phyloP scores from a whole-genome alignment of 2,329 filamentous ascomycete genomes.

The Davidsoniella eucalypti region DNA sequence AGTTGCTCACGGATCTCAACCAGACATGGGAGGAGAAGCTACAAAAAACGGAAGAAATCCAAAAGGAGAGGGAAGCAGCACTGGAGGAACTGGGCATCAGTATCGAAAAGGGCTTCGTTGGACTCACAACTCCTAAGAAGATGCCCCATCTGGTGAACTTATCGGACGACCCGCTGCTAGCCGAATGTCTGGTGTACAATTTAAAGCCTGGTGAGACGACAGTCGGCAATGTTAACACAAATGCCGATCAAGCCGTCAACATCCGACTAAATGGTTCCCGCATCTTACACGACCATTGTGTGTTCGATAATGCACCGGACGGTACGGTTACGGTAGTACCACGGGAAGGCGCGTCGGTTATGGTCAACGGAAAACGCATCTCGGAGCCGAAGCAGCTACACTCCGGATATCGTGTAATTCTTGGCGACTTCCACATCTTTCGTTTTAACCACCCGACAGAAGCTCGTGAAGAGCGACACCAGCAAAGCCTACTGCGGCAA shows the following conservation, averaged over 20 bases:
- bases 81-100: slow-evolving; percentile 95
- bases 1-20: slow-evolving; percentile 86
- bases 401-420: slow-evolving; percentile 85
- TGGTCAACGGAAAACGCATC: slow-evolving; percentile 91
- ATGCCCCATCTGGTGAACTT: slow-evolving; percentile 98
- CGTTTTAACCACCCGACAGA: slow-evolving; percentile 96
- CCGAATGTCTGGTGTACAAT: slow-evolving; percentile 95
- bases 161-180: slow-evolving; percentile 82
- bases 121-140: slow-evolving; percentile 90
- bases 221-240: slow-evolving; percentile 84
- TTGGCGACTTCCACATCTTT: slow-evolving; percentile 98
- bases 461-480: slow-evolving; percentile 77
- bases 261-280: slow-evolving; percentile 88
- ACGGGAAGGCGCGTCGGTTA: slow-evolving; percentile 81
- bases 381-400: slow-evolving; percentile 71
- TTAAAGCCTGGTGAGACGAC: slow-evolving; percentile 88
- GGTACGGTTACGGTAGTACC: slow-evolving; percentile 86
- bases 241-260: slow-evolving; percentile 57
- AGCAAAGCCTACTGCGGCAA: slow-evolving; percentile 46
- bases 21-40: slow-evolving; percentile 98
- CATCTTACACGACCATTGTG: slow-evolving; percentile 84
- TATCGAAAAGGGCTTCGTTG: slow-evolving; percentile 96
- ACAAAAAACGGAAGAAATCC: slow-evolving; percentile 85
- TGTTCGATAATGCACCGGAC: slow-evolving; percentile 74
- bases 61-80: slow-evolving; percentile 90